Evolutionary conservation across 495 filamentous ascomycete species (phyloP).

Genomic region (Tuber melanosporum): DNA sequence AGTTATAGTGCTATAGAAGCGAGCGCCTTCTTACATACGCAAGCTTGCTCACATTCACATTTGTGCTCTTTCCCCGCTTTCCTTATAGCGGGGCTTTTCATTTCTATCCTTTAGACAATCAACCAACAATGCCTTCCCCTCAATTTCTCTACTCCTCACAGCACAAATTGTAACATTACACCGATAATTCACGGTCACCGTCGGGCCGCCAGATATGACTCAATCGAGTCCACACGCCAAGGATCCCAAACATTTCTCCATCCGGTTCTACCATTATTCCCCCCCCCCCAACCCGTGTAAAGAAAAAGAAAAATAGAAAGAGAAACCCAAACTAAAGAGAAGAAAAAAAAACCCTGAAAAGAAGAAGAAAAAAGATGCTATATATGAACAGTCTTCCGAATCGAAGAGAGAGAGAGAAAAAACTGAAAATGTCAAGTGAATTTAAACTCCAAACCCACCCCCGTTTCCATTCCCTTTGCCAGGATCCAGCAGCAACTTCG

Average conservation of each 20-base stretch:
- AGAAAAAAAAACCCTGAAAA: neutral
- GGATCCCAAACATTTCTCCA: neutral
- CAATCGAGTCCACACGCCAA: neutral
- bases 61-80: neutral
- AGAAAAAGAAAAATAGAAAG: conserved; percentile 8
- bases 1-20: neutral
- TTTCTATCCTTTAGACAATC: neutral
- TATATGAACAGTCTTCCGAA: neutral
- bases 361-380: neutral
- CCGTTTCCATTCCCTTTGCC: conserved; percentile 43
- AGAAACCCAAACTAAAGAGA: conserved; percentile 4
- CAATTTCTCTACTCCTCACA: neutral
- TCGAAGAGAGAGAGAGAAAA: neutral
- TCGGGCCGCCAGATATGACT: conserved; percentile 3
- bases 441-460: conserved; percentile 17
- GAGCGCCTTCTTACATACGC: neutral
- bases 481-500: conserved; percentile 77
- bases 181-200: neutral
- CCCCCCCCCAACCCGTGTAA: neutral
- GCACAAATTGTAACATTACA: neutral
- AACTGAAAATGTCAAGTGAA: neutral
- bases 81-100: neutral
- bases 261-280: conserved; percentile 19
- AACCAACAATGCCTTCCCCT: neutral
- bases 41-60: neutral